phyloP scores from a whole-genome alignment of 192 early-diverging fungal species.

The Entomortierella lignicola region DNA sequence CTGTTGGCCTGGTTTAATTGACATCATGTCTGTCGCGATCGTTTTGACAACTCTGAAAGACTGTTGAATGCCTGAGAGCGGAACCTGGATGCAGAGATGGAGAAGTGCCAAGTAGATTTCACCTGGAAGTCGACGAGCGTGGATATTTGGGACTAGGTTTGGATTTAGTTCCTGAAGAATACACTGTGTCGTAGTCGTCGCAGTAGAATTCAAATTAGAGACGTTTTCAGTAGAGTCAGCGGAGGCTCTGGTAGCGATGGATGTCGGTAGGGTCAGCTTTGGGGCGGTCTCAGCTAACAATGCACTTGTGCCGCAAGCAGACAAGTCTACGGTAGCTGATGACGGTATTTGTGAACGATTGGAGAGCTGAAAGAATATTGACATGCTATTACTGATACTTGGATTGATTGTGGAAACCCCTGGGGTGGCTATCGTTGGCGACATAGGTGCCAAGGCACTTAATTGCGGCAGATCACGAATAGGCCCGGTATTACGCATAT shows the following conservation, averaged over 20 bases:
- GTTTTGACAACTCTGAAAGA: constrained; percentile 32
- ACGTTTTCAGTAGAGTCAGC: background rate
- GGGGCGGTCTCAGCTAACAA: background rate
- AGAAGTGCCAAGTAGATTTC: constrained; percentile 42
- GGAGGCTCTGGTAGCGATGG: background rate
- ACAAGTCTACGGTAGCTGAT: constrained; percentile 4
- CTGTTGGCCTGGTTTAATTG: constrained; percentile 9
- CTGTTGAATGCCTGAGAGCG: background rate
- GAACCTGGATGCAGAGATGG: constrained; percentile 32
- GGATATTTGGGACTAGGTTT: background rate
- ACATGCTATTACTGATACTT: constrained; percentile 9
- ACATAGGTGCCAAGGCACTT: background rate
- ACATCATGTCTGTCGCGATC: constrained; percentile 30
- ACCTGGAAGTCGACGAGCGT: constrained; percentile 24
- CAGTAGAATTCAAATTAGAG: background rate
- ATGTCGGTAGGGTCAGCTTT: background rate
- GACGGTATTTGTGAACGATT: background rate
- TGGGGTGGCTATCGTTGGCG: background rate
- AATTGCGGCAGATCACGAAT: constrained; percentile 26
- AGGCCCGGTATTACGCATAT: constrained; percentile 30
- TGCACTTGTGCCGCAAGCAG: background rate
- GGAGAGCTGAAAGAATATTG: constrained; percentile 23
- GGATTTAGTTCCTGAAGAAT: constrained; percentile 33
- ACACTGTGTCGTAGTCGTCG: background rate
- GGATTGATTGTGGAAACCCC: background rate